A percentile compares a stretch with the other conserved stretches of the same genome.
Conservation (phyloP, 2,329 filamentous ascomycete species). For the Aspergillus sp. region DNA sequence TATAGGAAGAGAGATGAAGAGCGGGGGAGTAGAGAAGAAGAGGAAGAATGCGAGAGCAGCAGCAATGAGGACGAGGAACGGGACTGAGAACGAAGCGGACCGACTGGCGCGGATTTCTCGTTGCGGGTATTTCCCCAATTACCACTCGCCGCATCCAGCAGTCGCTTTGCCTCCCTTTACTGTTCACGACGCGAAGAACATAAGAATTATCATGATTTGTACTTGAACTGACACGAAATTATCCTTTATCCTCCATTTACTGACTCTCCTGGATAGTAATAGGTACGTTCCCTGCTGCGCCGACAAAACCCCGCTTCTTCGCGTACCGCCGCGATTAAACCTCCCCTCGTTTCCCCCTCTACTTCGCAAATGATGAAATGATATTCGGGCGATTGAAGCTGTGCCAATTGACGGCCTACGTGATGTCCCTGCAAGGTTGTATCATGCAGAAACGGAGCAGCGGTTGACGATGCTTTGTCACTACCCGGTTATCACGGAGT, state of each 20-base stretch:
- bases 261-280: too few relatives aligned
- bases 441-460: not conserved
- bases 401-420: not conserved
- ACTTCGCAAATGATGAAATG: not conserved
- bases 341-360: not conserved
- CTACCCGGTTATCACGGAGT: not conserved
- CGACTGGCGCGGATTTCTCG: conserved; percentile 1
- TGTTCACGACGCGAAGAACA: not conserved
- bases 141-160: not conserved
- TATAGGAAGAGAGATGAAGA: conserved; percentile 27
- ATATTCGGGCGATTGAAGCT: not conserved
- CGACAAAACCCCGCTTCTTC: not conserved
- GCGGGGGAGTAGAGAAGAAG: conserved; percentile 27
- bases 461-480: not conserved
- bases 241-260: too few relatives aligned
- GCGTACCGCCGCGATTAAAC: not conserved
- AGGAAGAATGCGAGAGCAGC: conserved; percentile 21
- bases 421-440: not conserved
- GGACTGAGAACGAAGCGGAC: conserved; percentile 10
- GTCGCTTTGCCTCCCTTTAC: not conserved
- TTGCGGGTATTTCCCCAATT: not conserved
- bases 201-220: too few relatives aligned
- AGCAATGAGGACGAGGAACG: conserved; percentile 20
- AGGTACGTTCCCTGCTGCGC: too few relatives aligned
- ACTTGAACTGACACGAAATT: too few relatives aligned